phyloP scores from a whole-genome alignment of 176 grass and related monocot species.

The Thinopyrum elongatum region DNA sequence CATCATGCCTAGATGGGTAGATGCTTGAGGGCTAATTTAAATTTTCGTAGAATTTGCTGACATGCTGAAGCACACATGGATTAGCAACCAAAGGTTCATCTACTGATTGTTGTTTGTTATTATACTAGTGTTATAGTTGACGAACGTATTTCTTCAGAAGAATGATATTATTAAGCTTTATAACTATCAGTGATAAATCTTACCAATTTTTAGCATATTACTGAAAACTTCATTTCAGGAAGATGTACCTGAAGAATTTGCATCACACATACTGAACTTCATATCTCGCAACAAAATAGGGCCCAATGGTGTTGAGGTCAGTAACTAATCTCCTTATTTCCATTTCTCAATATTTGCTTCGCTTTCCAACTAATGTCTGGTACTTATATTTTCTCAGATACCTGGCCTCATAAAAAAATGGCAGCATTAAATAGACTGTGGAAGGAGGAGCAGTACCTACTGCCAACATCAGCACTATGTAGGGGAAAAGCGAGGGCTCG shows the following conservation, averaged over 20 bases:
- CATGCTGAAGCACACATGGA: neutral
- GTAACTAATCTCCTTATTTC: slow-evolving; percentile 3
- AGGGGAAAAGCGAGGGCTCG: neutral
- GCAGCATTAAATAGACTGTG: slow-evolving; percentile 7
- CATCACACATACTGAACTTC: slow-evolving; percentile 78
- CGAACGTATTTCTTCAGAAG: neutral
- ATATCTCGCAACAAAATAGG: slow-evolving; percentile 91
- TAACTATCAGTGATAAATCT: neutral
- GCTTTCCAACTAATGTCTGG: neutral
- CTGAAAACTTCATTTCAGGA: slow-evolving; percentile 61
- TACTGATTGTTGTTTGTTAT: neutral
- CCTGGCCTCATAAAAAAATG: slow-evolving; percentile 42
- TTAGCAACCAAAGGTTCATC: neutral
- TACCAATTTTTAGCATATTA: slow-evolving; percentile 18
- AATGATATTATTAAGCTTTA: slow-evolving; percentile 1
- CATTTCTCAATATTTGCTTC: neutral
- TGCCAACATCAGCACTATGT: neutral
- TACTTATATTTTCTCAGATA: slow-evolving; percentile 33
- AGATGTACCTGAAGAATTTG: slow-evolving; percentile 94
- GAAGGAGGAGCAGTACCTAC: neutral
- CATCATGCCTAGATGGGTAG: neutral
- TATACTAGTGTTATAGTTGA: neutral
- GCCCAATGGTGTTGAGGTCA: slow-evolving; percentile 81
- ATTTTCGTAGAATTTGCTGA: neutral
- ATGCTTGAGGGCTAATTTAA: slow-evolving; percentile 10